Evolutionary conservation across 768 basidiomycete species (phyloP).

Genomic region (Imleria badia): DNA sequence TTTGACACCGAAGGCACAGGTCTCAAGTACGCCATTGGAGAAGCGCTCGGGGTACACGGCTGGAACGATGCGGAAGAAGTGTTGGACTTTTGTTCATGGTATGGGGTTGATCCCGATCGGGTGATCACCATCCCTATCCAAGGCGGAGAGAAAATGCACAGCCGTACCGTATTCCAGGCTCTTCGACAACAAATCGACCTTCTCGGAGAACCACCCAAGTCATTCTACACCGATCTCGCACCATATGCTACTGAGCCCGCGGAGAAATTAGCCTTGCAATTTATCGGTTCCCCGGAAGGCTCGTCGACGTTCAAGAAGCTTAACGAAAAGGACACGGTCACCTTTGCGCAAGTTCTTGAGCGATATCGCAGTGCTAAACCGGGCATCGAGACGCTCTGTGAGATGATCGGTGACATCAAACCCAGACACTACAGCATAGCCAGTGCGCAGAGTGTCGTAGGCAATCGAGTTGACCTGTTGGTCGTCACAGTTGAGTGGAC

Average conservation of each 20-base stretch:
- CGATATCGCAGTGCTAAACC: conserved; percentile 79
- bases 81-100: conserved; percentile 86
- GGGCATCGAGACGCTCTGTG: conserved; percentile 81
- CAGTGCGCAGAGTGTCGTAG: conserved; percentile 91
- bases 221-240: conserved; percentile 89
- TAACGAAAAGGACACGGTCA: conserved; percentile 91
- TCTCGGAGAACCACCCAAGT: conserved; percentile 94
- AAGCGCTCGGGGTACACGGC: conserved; percentile 95
- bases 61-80: conserved; percentile 96
- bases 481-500: conserved; percentile 97
- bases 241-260: conserved; percentile 65
- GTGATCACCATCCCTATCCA: conserved; percentile 79
- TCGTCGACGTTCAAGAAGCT: conserved; percentile 92
- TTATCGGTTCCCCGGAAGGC: conserved; percentile 94
- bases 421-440: conserved; percentile 99
- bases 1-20: conserved; percentile 92
- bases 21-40: conserved; percentile 92
- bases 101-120: conserved; percentile 77
- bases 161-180: conserved; percentile 91
- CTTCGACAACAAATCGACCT: conserved; percentile 96
- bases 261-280: conserved; percentile 80
- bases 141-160: conserved; percentile 72
- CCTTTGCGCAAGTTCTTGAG: conserved; percentile 83
- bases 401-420: conserved; percentile 91
- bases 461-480: conserved; percentile 89